Base-by-base conservation (phyloP, 2,329 filamentous ascomycete genomes). In the Alternaria ethzedia region DNA sequence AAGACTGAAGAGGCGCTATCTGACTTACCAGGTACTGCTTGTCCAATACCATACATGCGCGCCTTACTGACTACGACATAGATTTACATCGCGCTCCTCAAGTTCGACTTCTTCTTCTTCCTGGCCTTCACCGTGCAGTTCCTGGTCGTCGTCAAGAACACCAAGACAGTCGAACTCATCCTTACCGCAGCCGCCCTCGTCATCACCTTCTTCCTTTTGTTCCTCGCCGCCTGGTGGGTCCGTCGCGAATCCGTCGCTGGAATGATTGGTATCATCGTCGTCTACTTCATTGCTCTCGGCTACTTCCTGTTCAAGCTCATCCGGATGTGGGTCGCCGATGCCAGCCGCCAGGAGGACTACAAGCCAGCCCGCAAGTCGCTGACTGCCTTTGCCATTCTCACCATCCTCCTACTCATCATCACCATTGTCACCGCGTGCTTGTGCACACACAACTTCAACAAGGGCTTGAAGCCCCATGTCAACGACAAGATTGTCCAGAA, bases 71-170 rank as follows among this genome's bases (percentile, higher is more conserved):
- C 68, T 7, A 36, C 5, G 30, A n/a, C 25, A 66, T 75, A 97
- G 94, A 94, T 99, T 80, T 99, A 97, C 82, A 97, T 99, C 75
- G 93, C 96, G 41, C 87, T 99, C 11, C 87, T 99, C 69, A 99
- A 99, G 82, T 99, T 99, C 80, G 96, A 99, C 83, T 98, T 99
- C 82, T 99, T 99, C 89, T 98, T 99, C 86, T 99, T 99, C 86
- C 89, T 99, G 54, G 96, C 95, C 58, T 99, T 99, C 81, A 98
- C 96, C 7, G 93, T 99, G 50, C 96, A 99, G 78, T 99, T 99
- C 81, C 87, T 98, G 57, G 95, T 99, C 72, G 91, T 98, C 63
- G 94, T 99, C 63, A 87, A 84, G 64, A 84, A 87, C 68, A 86
- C 85, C 25, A 86, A 86, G 51, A 87, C 90, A 66, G 84, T 89